Percentiles rank a stretch among this genome's conserved stretches.
Evolutionary conservation across 1,139 yeast genomes (phyloP).

Genomic region (Chernovozyma aurita): DNA sequence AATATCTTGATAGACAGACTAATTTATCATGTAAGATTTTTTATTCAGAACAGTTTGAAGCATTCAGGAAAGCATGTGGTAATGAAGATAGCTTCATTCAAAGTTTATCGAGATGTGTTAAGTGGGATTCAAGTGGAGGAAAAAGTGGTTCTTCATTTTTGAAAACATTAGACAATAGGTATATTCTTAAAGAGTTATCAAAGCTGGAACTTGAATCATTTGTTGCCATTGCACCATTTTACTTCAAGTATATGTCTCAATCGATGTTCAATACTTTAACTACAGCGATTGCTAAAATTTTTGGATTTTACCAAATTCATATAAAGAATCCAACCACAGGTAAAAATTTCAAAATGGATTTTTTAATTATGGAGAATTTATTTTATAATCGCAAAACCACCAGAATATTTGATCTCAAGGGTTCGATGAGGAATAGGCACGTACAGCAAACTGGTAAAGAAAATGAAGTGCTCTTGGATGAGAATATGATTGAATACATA

Average conservation of each 20-base stretch:
- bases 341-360: slow-evolving; percentile 79
- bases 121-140: slow-evolving; percentile 97
- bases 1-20: slow-evolving; percentile 81
- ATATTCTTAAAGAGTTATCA: slow-evolving; percentile 85
- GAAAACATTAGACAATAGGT: slow-evolving; percentile 85
- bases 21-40: slow-evolving; percentile 87
- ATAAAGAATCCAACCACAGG: slow-evolving; percentile 76
- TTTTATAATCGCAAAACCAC: slow-evolving; percentile 82
- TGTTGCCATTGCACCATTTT: slow-evolving; percentile 92
- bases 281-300: slow-evolving; percentile 88
- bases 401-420: slow-evolving; percentile 91
- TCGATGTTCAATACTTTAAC: slow-evolving; percentile 93
- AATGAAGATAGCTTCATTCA: slow-evolving; percentile 74
- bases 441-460: slow-evolving; percentile 95
- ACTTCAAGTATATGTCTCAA: slow-evolving; percentile 93
- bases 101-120: slow-evolving; percentile 85
- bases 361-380: slow-evolving; percentile 91
- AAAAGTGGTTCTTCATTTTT: slow-evolving; percentile 93
- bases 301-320: slow-evolving; percentile 92
- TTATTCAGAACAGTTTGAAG: slow-evolving; percentile 95
- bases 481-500: slow-evolving; percentile 96
- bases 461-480: slow-evolving; percentile 91
- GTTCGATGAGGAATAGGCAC: slow-evolving; percentile 96
- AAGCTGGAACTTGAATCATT: slow-evolving; percentile 90
- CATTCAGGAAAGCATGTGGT: slow-evolving; percentile 81